A percentile compares a stretch with the other conserved stretches of the same genome.
phyloP scores from a whole-genome alignment of 1,139 yeast genomes.

The Suhomyces chickasaworum region DNA sequence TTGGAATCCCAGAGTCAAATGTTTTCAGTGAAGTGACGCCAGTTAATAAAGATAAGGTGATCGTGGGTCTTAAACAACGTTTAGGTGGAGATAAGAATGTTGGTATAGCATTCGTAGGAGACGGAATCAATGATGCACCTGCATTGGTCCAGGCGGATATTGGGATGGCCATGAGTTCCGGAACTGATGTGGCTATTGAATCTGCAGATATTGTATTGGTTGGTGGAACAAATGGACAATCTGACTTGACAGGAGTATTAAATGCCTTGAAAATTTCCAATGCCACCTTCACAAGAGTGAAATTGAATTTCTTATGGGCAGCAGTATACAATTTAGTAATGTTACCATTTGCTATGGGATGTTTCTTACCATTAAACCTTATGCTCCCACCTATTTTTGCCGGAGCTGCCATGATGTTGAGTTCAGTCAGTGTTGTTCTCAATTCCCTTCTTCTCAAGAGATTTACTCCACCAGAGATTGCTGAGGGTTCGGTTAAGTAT shows the following conservation, averaged over 20 bases:
- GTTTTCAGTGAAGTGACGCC: constrained; percentile 83
- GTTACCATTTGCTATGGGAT: constrained; percentile 97
- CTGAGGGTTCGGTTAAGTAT: constrained; percentile 6
- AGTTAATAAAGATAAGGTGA: constrained; percentile 68
- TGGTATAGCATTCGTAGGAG: constrained; percentile 86
- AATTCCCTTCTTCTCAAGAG: constrained; percentile 71
- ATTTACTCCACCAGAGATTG: constrained; percentile 53
- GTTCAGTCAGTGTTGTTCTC: constrained; percentile 85
- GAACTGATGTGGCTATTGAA: constrained; percentile 95
- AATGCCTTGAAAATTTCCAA: constrained; percentile 74
- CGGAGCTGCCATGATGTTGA: constrained; percentile 91
- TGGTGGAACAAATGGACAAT: constrained; percentile 28
- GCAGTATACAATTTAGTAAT: constrained; percentile 78
- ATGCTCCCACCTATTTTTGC: constrained; percentile 87
- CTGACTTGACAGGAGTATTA: constrained; percentile 63
- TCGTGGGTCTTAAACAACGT: constrained; percentile 56
- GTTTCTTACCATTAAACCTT: constrained; percentile 74
- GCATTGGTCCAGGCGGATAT: constrained; percentile 86
- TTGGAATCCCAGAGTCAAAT: constrained; percentile 66
- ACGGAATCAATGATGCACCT: constrained; percentile 96
- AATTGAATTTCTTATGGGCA: constrained; percentile 84
- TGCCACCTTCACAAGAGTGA: constrained; percentile 72
- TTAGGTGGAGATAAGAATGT: constrained; percentile 34
- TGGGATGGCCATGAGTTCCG: constrained; percentile 89
- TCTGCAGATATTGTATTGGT: constrained; percentile 89